Evolutionary conservation across 192 early-diverging fungal species (phyloP).

Genomic region (Coemansia javaensis): DNA sequence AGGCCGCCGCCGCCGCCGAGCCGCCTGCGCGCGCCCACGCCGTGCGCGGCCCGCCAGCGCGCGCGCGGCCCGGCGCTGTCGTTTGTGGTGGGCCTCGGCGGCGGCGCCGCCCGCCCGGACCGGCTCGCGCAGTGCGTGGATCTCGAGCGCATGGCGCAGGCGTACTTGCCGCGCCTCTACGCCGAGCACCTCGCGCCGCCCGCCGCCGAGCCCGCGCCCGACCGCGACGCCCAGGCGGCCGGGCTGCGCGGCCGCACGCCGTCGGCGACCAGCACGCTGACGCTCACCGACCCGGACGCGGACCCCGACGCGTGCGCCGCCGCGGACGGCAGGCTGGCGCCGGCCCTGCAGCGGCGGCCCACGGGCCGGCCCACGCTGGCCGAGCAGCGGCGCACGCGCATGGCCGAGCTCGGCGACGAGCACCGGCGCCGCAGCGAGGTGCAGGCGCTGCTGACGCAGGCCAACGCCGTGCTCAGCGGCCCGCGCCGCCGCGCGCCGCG

Average conservation of each 20-base stretch:
- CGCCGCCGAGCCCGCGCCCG: too few relatives aligned
- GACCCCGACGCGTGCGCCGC: not conserved
- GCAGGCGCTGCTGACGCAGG: constrained; percentile 39
- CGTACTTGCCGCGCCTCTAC: constrained; percentile 25
- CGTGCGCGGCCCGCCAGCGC: not conserved
- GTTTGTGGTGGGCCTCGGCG: constrained; percentile 3
- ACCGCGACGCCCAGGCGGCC: not conserved
- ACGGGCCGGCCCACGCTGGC: constrained; percentile 1
- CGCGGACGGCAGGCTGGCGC: not conserved
- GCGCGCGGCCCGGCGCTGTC: constrained; percentile 2
- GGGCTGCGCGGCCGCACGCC: constrained; percentile 8
- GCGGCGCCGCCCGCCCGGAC: not conserved
- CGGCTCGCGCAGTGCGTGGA: constrained; percentile 13
- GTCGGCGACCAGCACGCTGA: constrained; percentile 19
- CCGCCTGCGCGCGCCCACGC: too few relatives aligned
- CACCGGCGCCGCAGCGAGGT: constrained; percentile 36
- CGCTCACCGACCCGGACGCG: constrained; percentile 6
- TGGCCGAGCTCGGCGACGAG: constrained; percentile 4
- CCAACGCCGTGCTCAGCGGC: constrained; percentile 34
- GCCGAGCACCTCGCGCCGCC: too few relatives aligned
- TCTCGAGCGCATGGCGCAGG: constrained; percentile 28
- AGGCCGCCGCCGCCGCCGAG: not conserved
- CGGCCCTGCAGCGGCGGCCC: not conserved
- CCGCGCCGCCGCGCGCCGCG: not conserved
- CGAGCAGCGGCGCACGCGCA: constrained; percentile 8